These are phyloP conservation scores for Collybia mongolica DNA, from an alignment of 768 basidiomycete genomes.

Conservation along the genomic window DNA sequence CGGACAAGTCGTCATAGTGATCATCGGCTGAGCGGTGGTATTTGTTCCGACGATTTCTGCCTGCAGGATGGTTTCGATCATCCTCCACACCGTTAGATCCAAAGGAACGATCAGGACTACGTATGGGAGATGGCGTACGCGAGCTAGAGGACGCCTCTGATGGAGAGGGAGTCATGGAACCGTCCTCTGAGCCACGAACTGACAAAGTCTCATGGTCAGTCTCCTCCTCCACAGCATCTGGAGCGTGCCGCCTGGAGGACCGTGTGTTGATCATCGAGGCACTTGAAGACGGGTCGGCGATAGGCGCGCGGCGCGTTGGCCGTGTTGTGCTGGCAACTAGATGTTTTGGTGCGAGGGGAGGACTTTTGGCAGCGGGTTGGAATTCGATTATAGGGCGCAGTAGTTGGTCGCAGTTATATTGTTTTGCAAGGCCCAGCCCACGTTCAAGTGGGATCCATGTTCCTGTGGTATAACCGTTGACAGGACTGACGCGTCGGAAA, in stretches of 20 bases:
- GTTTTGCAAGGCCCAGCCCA: slow-evolving; percentile 80
- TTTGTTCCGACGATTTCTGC: slow-evolving; percentile 40
- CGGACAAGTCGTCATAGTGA: slow-evolving; percentile 42
- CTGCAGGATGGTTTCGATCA: slow-evolving; percentile 32
- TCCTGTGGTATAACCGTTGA: slow-evolving; percentile 44
- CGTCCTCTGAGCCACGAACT: slow-evolving; percentile 79
- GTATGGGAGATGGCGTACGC: slow-evolving; percentile 90
- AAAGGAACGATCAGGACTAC: slow-evolving; percentile 49
- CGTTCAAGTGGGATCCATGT: slow-evolving; percentile 98
- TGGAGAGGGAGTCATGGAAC: slow-evolving; percentile 87
- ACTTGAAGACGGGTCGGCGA: slow-evolving; percentile 30
- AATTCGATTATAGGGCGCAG: slow-evolving; percentile 95
- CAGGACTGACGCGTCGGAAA: slow-evolving; percentile 10
- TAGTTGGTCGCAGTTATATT: slow-evolving; percentile 87
- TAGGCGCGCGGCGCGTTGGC: slow-evolving; percentile 44
- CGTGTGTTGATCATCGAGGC: slow-evolving; percentile 51
- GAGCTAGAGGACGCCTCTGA: slow-evolving; percentile 85
- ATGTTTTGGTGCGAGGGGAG: slow-evolving; percentile 96
- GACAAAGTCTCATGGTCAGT: slow-evolving; percentile 66
- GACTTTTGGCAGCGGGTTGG: slow-evolving; percentile 83
- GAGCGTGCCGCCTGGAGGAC: slow-evolving; percentile 54
- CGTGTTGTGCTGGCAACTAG: slow-evolving; percentile 71
- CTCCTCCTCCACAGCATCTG: slow-evolving; percentile 50
- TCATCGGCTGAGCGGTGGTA: slow-evolving; percentile 47
- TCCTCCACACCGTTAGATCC: slow-evolving; percentile 40